Base-by-base conservation (phyloP, 2,329 filamentous ascomycete species). In the Colletotrichum sp. region DNA sequence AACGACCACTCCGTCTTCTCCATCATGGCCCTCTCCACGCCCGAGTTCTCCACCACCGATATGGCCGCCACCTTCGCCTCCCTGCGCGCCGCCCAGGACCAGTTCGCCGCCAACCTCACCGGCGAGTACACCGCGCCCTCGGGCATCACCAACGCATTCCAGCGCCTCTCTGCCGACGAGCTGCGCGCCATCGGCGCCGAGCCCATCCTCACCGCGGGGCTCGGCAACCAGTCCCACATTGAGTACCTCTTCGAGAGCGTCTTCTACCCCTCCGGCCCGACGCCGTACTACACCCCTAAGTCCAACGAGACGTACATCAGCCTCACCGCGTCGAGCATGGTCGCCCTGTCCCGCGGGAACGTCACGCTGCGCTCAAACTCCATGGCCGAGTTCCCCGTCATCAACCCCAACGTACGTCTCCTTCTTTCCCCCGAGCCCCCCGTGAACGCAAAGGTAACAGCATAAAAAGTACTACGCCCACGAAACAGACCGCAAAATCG, bases 401-500 rank as follows among this genome's bases (percentile, higher is more conserved):
- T 80, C 60, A 80, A 80, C 71, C 79, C 79, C 12, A 80, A 80
- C 63, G 79, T 80, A n/a, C n/a, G n/a, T n/a, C n/a, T n/a, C n/a
- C n/a, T n/a, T n/a, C n/a, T n/a, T n/a, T n/a, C n/a, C n/a, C n/a
- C n/a, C n/a, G n/a, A n/a, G n/a, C n/a, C n/a, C n/a, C n/a, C n/a
- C n/a, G n/a, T n/a, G n/a, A n/a, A n/a, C n/a, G n/a, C n/a, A 80
- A 84, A 26, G n/a, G n/a, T 48, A 5, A 48, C 43, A 21, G 4
- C 1, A 66, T 73, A 7, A 78, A 32, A 28, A 81, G 80, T 82
- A 82, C 76, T 81, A 80, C 65, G 78, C 74, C 43, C 71, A 81
- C 67, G 52, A 72, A 0, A 74, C 81, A 24, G 83, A 85, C 66
- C 78, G 83, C 15, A 80, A 80, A 9, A 80, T 84, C 32, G 82